Evolutionary conservation across 202 grass and related monocot species (phyloP), one percentile per base, ranked within the genome.

Genomic region (Schoenoplectus tabernaemontani): DNA sequence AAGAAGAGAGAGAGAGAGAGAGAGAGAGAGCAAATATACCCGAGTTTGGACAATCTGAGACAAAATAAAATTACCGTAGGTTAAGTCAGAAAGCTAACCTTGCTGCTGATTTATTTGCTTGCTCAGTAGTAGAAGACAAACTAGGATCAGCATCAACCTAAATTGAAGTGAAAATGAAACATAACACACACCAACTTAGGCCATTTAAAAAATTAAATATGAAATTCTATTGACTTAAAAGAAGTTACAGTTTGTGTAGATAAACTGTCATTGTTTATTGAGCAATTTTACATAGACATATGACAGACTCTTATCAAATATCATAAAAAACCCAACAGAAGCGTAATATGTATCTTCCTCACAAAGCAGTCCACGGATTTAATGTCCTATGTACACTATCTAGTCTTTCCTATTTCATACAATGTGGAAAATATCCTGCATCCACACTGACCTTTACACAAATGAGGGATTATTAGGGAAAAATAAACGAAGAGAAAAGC

Each of bases 101-200:
- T 58, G 75, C 86, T 79, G 75, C 60, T 77, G 85, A 43, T 50
- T 87, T 90, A 81, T 50, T 76, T 72, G 82, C 79, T 84, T 87
- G 81, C 54, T 88, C 89, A 56, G 70, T 78, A 83, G 67, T 70
- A 85, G 93, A 86, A 62, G 89, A 81, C 78, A 88, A 47, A 33
- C 58, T 41, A 57, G 64, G 54, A 30, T 61, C 89, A 90, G 68
- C 77, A 85, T 95, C 87, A 76, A 81, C 83, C 88, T 92, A 91
- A 53, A 82, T 41, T 54, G 74, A 69, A 81, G 83, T 62, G 26
- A 83, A 58, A 84, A 87, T 37, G 16, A 56, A 76, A 57, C 36
- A 34, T 19, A 56, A 76, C 48, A 23, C 8, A 12, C 3, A 57
- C 57, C 0, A 22, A 37, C 30, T 19, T 57, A 20, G 22, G 9